Evolutionary conservation across 106 monocot species (phyloP).

Genomic region (Allium cepa): DNA sequence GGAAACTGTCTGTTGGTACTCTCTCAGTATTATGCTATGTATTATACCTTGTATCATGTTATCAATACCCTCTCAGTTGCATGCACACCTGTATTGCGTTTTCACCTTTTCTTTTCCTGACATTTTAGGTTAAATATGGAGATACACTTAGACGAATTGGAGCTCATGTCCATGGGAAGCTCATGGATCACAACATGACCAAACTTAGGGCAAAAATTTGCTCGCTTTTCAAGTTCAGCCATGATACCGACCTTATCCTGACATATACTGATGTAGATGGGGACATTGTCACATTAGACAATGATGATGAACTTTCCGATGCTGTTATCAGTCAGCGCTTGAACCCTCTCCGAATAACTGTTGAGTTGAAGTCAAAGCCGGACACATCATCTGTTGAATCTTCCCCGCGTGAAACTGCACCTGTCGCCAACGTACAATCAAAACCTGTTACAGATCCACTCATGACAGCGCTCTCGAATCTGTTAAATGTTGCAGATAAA

Average conservation of each 20-base stretch:
- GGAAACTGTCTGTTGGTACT: too few species aligned
- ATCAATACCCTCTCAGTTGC: too few species aligned
- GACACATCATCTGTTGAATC: neutral
- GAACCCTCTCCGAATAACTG: slow-evolving; percentile 76
- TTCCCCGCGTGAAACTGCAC: slow-evolving; percentile 8
- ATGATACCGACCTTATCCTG: slow-evolving; percentile 44
- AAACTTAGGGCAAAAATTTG: slow-evolving; percentile 48
- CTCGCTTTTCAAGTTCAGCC: slow-evolving; percentile 45
- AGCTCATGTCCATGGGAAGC: slow-evolving; percentile 25
- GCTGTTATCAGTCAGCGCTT: slow-evolving; percentile 61
- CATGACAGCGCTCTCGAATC: slow-evolving; percentile 14
- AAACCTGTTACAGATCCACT: slow-evolving; percentile 26
- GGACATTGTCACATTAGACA: slow-evolving; percentile 62
- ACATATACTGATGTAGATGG: slow-evolving; percentile 90
- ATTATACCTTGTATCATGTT: too few species aligned
- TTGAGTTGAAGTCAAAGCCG: slow-evolving; percentile 27
- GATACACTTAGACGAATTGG: slow-evolving; percentile 61
- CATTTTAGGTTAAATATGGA: slow-evolving; percentile 69
- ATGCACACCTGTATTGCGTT: neutral
- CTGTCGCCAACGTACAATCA: slow-evolving; percentile 34
- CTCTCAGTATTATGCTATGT: too few species aligned
- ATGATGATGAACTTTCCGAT: slow-evolving; percentile 79
- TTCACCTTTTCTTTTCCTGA: neutral
- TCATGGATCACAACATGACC: slow-evolving; percentile 43
- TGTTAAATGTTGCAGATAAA: slow-evolving; percentile 35